Base-by-base conservation (phyloP, 2,329 filamentous ascomycete species). In the Calycina herbarum region DNA sequence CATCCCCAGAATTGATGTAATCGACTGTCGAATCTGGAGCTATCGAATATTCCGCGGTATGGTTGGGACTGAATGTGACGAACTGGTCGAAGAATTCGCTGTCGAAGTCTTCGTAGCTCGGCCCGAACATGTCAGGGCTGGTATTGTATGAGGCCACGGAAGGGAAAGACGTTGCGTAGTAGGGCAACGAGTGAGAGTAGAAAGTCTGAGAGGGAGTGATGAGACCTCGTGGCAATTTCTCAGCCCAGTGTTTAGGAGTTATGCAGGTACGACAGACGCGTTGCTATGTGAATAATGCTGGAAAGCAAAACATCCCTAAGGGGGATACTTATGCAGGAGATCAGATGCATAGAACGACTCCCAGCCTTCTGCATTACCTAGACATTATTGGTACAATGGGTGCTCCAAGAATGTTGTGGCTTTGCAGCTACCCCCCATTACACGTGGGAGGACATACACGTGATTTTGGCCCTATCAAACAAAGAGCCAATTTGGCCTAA, bases 81-180 rank as follows among this genome's bases (percentile, higher is more conserved):
- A 86, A 88, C 75, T 87, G 82, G 73, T 87, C 85, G 79, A 89
- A 88, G 76, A 89, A 80, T 75, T 85, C 83, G 77, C 84, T 83
- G 77, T 82, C 82, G 66, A 85, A 80, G 74, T 87, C 85, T 67
- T 82, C 78, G 61, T 77, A 78, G 63, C 73, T 73, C 70, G 79
- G 77, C 67, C 77, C 77, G 70, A 83, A 80, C 79, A 82, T 82
- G 64, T 83, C 81, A 72, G 78, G 76, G 67, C 79, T 79, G 82
- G 83, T 85, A 78, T 83, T 79, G 59, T 66, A 69, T 6, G 66
- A 66, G 35, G 68, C 68, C 45, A 69, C 61, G 8, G 65, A 64
- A 56, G 68, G 67, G 63, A 71, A 72, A 61, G 74, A 70, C 74
- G 75, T 76, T 58, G 20, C 62, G 61, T 67, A 54, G 29, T 61